phyloP scores from a whole-genome alignment of 164 flowering plant genomes.

The Chimonanthus praecox region DNA sequence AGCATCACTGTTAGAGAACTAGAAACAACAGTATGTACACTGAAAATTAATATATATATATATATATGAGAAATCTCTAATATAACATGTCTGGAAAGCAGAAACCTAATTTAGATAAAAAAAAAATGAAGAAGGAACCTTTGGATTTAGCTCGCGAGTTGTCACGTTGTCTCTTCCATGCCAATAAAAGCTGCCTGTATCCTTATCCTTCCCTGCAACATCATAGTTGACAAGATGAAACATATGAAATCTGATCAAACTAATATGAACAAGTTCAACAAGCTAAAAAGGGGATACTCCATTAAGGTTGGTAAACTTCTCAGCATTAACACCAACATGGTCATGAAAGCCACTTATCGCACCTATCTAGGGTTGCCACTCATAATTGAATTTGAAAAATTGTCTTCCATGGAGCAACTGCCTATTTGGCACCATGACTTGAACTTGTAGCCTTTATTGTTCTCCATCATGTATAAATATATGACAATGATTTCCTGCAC shows the following conservation, averaged over 20 bases:
- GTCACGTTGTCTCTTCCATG: slow-evolving; percentile 87
- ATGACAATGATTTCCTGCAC: too few relatives aligned
- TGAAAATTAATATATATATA: too few relatives aligned
- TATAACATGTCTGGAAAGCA: neutral
- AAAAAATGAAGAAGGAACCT: slow-evolving; percentile 34
- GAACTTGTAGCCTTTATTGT: too few relatives aligned
- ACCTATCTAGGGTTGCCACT: too few relatives aligned
- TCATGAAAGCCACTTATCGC: too few relatives aligned
- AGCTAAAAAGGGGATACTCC: neutral
- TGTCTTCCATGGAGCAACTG: too few relatives aligned
- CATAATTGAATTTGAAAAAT: too few relatives aligned
- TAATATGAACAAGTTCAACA: neutral
- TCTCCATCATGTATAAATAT: too few relatives aligned
- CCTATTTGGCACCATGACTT: too few relatives aligned
- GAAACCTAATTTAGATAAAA: slow-evolving; percentile 1
- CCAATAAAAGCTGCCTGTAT: slow-evolving; percentile 67
- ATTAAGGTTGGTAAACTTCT: neutral
- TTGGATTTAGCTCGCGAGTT: slow-evolving; percentile 76
- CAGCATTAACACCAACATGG: too few relatives aligned
- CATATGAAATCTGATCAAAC: neutral
- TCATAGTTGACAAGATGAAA: neutral
- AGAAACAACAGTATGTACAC: too few relatives aligned
- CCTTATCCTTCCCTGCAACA: slow-evolving; percentile 54
- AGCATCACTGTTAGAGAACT: too few relatives aligned
- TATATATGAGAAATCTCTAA: neutral